Evolutionary conservation across 371 early-diverging fungal genomes (phyloP).

Genomic region (Mortierella sp.): DNA sequence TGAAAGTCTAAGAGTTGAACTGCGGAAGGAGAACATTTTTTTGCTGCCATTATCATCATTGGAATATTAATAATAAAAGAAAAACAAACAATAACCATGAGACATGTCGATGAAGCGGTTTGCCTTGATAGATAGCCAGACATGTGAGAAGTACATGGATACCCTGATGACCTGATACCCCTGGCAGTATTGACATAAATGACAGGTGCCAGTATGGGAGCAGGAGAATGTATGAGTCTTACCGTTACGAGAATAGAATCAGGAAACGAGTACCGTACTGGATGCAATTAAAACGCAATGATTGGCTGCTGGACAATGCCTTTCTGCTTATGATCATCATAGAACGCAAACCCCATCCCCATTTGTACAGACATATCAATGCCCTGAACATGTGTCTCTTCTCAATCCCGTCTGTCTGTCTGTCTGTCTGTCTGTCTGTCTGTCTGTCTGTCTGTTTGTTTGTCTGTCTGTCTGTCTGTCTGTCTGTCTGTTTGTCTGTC

Average conservation of each 20-base stretch:
- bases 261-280: not conserved
- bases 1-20: not conserved
- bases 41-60: slow-evolving; percentile 4
- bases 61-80: not conserved
- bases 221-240: not conserved
- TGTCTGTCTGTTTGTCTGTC: no score
- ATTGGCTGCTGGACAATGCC: not conserved
- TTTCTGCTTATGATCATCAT: not conserved
- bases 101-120: not conserved
- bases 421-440: not conserved
- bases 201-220: not conserved
- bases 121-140: not conserved
- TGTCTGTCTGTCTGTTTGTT: no score
- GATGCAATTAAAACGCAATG: not conserved
- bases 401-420: not conserved
- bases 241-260: not conserved
- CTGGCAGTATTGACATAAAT: not conserved
- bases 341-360: not conserved
- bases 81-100: not conserved
- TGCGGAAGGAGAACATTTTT: not conserved
- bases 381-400: not conserved
- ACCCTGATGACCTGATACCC: not conserved
- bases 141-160: not conserved
- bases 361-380: not conserved
- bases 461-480: no score